Base-by-base conservation (phyloP, 108 stramenopile genomes). In the Nitzschia sp. region DNA sequence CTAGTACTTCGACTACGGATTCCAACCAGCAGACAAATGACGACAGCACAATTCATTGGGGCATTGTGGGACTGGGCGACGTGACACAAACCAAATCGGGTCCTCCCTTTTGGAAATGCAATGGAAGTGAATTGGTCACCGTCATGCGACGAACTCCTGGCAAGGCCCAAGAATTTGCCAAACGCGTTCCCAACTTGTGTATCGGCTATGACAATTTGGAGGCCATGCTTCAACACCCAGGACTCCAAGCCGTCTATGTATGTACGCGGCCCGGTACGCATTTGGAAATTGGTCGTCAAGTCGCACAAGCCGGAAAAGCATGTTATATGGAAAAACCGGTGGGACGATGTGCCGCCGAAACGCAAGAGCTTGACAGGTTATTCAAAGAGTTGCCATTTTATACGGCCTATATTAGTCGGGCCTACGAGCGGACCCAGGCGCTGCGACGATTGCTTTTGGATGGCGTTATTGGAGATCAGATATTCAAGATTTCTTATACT, bases 131-230 rank as follows among this genome's bases (percentile, higher is more conserved):
- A 46, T 59, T 87, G 28, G 78, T 75, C 0, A 82, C 86, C 1
- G 86, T 84, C 18, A 84, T 87, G 82, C 45, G 86, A 59, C 75
- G 86, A 8, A 82, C 86, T 21, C 86, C 82, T 0, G 82, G 82
- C 11, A 70, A 70, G 31, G 86, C 86, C 3, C 23, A 46, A 24
- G 64, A 68, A 36, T 87, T 74, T 70, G 75, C 68, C n/a, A 60
- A 36, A 4, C 24, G 60, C 26, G 26, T 55, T 24, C 17, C 17
- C 49, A 29, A 4, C 23, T 29, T 2, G 4, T 80, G 82, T 57
- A 35, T 64, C n/a, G 86, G 74, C 4, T 87, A 81, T 64, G 82
- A 82, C 1, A 74, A 78, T 47, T 47, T 87, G 13, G 64, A 83
- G 2, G 62, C 59, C 26, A 77, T 86, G 66, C 53, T 86, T 47